A percentile compares a stretch with the other conserved stretches of the same genome.
Evolutionary conservation across 2,329 filamentous ascomycete genomes (phyloP).

Genomic region (Fusarium pseudocircinatum): DNA sequence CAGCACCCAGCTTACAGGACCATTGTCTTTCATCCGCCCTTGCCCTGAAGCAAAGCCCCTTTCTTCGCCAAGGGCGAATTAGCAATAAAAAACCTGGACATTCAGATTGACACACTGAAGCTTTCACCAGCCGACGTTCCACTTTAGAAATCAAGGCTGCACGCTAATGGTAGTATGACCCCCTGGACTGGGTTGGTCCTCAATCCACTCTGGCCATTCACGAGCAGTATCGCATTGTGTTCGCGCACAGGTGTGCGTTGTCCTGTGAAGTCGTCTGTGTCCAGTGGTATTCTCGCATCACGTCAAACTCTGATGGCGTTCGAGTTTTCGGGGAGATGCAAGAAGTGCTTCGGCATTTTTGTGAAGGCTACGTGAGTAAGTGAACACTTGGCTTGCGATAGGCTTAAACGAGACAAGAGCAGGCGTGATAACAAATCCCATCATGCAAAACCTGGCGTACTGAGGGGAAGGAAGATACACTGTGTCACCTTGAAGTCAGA

Average conservation of each 20-base stretch:
- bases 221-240: slow-evolving; percentile 24
- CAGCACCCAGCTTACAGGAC: background rate
- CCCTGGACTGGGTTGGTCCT: slow-evolving; percentile 33
- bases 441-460: background rate
- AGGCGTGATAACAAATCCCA: slow-evolving; percentile 4
- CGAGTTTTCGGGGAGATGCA: slow-evolving; percentile 21
- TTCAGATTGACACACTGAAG: slow-evolving; percentile 13
- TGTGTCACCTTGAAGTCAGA: slow-evolving; percentile 26
- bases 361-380: background rate
- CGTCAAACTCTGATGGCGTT: slow-evolving; percentile 9
- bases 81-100: slow-evolving; percentile 11
- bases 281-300: background rate
- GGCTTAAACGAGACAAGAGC: slow-evolving; percentile 1
- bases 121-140: slow-evolving; percentile 13
- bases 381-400: slow-evolving; percentile 5
- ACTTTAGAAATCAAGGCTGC: slow-evolving; percentile 21
- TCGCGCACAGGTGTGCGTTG: slow-evolving; percentile 9
- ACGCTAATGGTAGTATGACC: slow-evolving; percentile 25
- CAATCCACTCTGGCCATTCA: slow-evolving; percentile 27
- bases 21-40: background rate
- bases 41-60: slow-evolving; percentile 6
- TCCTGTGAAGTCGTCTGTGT: background rate
- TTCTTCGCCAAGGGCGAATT: slow-evolving; percentile 13
- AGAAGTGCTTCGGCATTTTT: slow-evolving; percentile 15
- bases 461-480: slow-evolving; percentile 23